Evolutionary conservation across 495 filamentous ascomycete genomes (phyloP).

Genomic region (Tirmania nivea): DNA sequence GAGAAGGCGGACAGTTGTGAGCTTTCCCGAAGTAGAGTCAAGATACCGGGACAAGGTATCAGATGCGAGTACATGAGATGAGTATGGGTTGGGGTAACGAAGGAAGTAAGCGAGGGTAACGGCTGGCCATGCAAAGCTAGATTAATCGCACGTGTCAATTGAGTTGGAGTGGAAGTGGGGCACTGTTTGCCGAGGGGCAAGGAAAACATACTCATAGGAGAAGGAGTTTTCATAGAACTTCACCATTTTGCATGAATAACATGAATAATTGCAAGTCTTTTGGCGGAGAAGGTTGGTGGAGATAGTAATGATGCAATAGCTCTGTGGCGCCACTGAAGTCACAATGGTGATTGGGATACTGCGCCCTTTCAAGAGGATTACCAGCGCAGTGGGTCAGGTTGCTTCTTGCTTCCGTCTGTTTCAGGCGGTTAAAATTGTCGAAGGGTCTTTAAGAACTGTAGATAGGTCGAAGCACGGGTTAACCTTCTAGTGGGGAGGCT

Average conservation of each 20-base stretch:
- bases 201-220: constrained; percentile 79
- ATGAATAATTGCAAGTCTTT: neutral
- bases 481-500: too few relatives aligned
- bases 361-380: too few relatives aligned
- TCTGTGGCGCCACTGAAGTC: too few relatives aligned
- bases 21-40: constrained; percentile 54
- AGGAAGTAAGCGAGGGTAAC: constrained; percentile 98
- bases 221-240: constrained; percentile 78
- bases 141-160: neutral
- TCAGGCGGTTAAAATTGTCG: too few relatives aligned
- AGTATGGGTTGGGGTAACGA: constrained; percentile 94
- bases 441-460: too few relatives aligned
- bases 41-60: constrained; percentile 79
- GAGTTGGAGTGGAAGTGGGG: neutral
- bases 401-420: too few relatives aligned
- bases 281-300: too few relatives aligned
- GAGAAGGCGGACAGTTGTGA: constrained; percentile 77
- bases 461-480: too few relatives aligned
- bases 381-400: too few relatives aligned
- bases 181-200: constrained; percentile 21
- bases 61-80: constrained; percentile 81
- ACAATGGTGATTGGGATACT: too few relatives aligned
- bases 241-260: constrained; percentile 30
- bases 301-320: too few relatives aligned
- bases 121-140: constrained; percentile 24